Base-by-base conservation (phyloP, 192 early-diverging fungal species). In the Mortierella antarctica region DNA sequence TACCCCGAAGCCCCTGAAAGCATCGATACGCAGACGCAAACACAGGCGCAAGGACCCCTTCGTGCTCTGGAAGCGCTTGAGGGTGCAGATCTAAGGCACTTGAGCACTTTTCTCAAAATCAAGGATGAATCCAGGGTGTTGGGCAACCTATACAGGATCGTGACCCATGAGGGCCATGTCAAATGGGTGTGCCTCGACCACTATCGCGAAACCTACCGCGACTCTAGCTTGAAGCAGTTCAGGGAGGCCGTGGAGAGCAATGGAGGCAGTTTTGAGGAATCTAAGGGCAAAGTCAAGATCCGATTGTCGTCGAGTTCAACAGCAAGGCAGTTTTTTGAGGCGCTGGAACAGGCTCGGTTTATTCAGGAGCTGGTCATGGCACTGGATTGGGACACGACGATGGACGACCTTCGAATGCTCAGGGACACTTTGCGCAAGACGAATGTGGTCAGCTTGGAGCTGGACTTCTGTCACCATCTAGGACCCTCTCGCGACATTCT, bases 131-230 rank as follows among this genome's bases (percentile, higher is more conserved):
- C 57, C 44, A 65, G 44, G 65, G 73, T 67, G n/a, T 21, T 74
- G 0, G 73, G 73, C 5, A 67, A 74, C 42, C 58, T 74, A 0
- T 74, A 74, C 45, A 59, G 73, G 57, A 59, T 50, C 0, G 73
- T 66, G 6, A 74, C 63, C 1, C 18, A 18, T n/a, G 64, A 74
- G 2, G 73, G 73, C 0, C 62, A 50, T 54, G 63, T 66, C 47
- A 73, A 73, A 12, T 73, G 71, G 71, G 71, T 73, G 1, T 73
- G 70, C 57, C 45, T 72, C 5, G 70, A 72, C 40, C 70, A 72
- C 20, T 72, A 65, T 41, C 62, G 70, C 20, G 60, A 71, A 15
- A 62, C 51, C 1, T 73, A 73, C 11, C 42, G 53, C 6, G 62
- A 48, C 4, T 59, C 65, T 2, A 51, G 40, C 12, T 20, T 61